Evolutionary conservation across 1,139 yeast species (phyloP), one percentile per base, ranked within the genome.

Genomic region (Candida freyschussii): DNA sequence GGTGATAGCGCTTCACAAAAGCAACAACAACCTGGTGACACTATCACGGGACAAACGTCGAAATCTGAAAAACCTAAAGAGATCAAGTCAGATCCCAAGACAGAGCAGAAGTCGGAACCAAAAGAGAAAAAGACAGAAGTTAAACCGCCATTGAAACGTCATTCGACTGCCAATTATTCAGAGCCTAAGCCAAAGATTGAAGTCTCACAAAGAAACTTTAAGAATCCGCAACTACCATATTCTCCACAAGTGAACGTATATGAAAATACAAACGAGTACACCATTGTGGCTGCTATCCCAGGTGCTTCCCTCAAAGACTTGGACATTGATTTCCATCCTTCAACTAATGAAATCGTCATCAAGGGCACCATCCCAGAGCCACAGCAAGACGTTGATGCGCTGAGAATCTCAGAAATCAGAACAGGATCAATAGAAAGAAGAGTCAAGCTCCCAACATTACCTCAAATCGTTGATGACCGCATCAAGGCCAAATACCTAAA

Each of bases 231-330:
- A 13, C 39, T 63, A 27, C 75, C 75, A 42, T 70, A 69, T 36
- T 63, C 77, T 6, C 79, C 80, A n/a, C 67, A 72, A 32, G 57
- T 72, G 7, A 76, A 74, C 43, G 65, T 74, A 13, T 72, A 72
- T 43, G 76, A 73, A 36, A 57, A 62, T 24, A 60, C 62, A 5
- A 59, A 59, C 8, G 54, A 60, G 13, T 74, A 70, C 43, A 48
- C 61, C 13, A 63, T 72, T 11, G 67, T 66, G 3, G 53, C 72
- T 7, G 67, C 78, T 5, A 55, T 75, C 12, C 74, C 80, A 6
- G 81, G 81, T 29, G 75, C 76, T 7, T 57, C 62, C 20, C 65
- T 72, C 19, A 62, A 62, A 30, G 62, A 69, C n/a, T 65, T 75
- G 41, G 67, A 65, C 29, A 65, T 75, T 32, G 75, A 74, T 48